phyloP scores from a whole-genome alignment of 2,329 filamentous ascomycete species.

The Ophiognomonia clavigignenti-juglandacearum region DNA sequence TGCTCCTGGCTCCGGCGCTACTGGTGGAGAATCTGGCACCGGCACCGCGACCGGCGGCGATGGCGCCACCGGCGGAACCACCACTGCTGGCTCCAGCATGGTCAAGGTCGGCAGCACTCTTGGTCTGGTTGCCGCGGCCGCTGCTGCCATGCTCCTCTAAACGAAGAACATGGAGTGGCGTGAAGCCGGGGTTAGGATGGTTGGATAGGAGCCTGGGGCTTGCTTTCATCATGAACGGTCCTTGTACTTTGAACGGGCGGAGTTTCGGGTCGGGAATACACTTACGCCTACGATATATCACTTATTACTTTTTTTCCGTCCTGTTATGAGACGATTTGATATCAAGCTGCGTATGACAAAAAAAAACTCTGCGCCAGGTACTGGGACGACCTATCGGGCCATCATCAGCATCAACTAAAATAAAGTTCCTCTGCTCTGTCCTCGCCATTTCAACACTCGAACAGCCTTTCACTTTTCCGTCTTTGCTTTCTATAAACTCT shows the following conservation, averaged over 20 bases:
- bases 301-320: neutral
- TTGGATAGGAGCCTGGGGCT: neutral
- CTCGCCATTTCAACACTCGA: too few relatives aligned
- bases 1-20: conserved; percentile 17
- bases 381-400: neutral
- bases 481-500: too few relatives aligned
- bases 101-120: conserved; percentile 36
- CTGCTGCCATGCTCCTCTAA: conserved; percentile 38
- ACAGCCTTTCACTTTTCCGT: too few relatives aligned
- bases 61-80: conserved; percentile 16
- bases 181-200: too few relatives aligned
- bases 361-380: neutral
- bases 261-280: neutral
- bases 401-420: too few relatives aligned
- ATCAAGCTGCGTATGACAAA: neutral
- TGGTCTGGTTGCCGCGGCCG: conserved; percentile 36
- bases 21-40: conserved; percentile 19
- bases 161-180: neutral
- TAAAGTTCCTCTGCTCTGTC: too few relatives aligned
- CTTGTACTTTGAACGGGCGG: neutral
- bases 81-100: conserved; percentile 24
- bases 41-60: conserved; percentile 15
- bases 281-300: neutral
- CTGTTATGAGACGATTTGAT: neutral
- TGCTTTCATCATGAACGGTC: neutral